Percentiles rank a stretch among this genome's conserved stretches.
Evolutionary conservation across 75 land plant species (phyloP).

Genomic region (Pinus taeda): DNA sequence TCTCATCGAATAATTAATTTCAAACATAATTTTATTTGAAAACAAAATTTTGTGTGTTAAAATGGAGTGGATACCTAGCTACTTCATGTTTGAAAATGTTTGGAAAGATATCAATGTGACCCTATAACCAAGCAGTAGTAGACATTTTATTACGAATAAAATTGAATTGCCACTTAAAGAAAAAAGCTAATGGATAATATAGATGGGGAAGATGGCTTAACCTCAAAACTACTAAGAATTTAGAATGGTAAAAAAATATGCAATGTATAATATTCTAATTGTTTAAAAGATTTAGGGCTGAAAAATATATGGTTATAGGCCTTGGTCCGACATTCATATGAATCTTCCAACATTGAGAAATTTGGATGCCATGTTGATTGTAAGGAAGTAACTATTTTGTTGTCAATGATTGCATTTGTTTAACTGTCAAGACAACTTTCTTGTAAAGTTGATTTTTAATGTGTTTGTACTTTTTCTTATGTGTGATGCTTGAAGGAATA

Average conservation of each 20-base stretch:
- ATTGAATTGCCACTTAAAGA: no score
- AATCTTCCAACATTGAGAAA: slow-evolving; percentile 92
- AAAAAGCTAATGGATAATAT: no score
- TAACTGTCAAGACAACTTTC: not conserved
- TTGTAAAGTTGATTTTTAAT: not conserved
- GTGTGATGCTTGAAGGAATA: slow-evolving; percentile 56
- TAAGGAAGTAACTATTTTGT: slow-evolving; percentile 20
- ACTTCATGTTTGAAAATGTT: slow-evolving; percentile 74
- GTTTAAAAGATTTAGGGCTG: no score
- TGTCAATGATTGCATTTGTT: not conserved
- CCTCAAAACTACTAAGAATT: no score
- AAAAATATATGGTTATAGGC: slow-evolving; percentile 14
- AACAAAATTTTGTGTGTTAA: not conserved
- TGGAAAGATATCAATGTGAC: slow-evolving; percentile 35
- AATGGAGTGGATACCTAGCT: slow-evolving; percentile 31
- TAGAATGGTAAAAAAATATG: no score
- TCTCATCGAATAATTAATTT: no score
- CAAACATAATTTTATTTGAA: no score
- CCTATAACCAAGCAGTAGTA: slow-evolving; percentile 10
- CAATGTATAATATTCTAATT: no score
- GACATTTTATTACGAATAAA: no score
- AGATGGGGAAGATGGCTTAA: no score
- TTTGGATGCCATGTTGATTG: slow-evolving; percentile 89
- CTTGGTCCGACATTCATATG: slow-evolving; percentile 79
- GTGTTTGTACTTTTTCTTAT: not conserved